Evolutionary conservation across 176 grass and related monocot genomes (phyloP), one percentile per base, ranked within the genome.

Genomic region (Musa schizocarpa): DNA sequence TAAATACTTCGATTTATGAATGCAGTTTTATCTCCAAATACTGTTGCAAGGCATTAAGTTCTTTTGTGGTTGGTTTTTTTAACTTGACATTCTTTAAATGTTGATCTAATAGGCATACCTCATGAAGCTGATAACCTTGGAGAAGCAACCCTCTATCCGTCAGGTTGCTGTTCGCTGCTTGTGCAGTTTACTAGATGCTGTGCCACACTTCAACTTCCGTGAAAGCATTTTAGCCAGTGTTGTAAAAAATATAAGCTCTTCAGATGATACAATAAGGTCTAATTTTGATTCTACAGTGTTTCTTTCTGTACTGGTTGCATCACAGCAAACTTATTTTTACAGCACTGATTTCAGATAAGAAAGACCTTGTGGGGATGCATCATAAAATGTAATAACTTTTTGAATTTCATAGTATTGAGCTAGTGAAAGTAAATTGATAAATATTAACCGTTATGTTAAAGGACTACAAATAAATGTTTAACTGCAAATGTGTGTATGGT

Each of bases 171-270:
- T 99, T 68, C 90, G 84, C 67, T 99, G 95, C 54, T 79, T 99
- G 29, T 91, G 90, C 83, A 80, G 80, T 80, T 84, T 94, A 81
- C 63, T 99, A 79, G 90, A 91, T 78, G 80, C 79, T 77, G 95
- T 85, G 14, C 84, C 95, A 27, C 95, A 99, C 77, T 99, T 99
- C 76, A 99, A 92, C 79, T 93, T 87, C 72, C 83, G 84, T 74
- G 90, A 99, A 78, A 99, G 61, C 72, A 73, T 94, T 79, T 80
- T 99, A 76, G 80, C 80, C 22, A 87, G 81, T 72, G 81, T 90
- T 11, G 76, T 81, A n/a, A 93, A 83, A 77, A 91, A 99, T 88
- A 82, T 99, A 84, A 99, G 86, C 76, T 99, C 90, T 19, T 82
- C 70, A 14, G 91, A 99, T 78, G 84, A 91, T 91, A 71, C 88